phyloP scores from a whole-genome alignment of 1,284 basidiomycete species.

The Sporisorium reilianum region DNA sequence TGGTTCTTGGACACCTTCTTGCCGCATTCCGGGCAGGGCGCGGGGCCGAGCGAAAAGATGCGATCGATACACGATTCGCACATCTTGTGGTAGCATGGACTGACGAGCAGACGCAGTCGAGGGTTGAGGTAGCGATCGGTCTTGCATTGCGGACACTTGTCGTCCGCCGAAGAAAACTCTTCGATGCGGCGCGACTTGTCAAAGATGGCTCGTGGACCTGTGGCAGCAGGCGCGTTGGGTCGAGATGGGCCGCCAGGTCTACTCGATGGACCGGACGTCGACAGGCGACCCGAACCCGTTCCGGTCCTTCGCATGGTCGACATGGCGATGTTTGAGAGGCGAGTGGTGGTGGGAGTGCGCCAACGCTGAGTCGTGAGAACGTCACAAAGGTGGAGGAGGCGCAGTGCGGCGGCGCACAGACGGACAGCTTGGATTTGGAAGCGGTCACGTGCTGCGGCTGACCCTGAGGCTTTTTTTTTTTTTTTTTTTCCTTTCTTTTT shows the following conservation, averaged over 20 bases:
- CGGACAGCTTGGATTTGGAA: neutral
- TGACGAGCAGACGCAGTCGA: slow-evolving; percentile 90
- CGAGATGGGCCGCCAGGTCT: slow-evolving; percentile 42
- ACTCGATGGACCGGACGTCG: slow-evolving; percentile 12
- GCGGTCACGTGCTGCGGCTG: slow-evolving; percentile 1
- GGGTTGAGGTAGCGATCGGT: slow-evolving; percentile 96
- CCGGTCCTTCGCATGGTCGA: slow-evolving; percentile 37
- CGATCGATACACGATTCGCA: slow-evolving; percentile 84
- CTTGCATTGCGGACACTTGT: slow-evolving; percentile 97
- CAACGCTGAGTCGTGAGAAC: neutral
- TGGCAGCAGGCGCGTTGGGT: slow-evolving; percentile 18
- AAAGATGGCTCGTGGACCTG: slow-evolving; percentile 44
- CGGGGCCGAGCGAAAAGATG: slow-evolving; percentile 93
- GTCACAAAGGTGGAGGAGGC: neutral
- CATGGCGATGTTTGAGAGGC: slow-evolving; percentile 4
- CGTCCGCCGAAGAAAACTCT: slow-evolving; percentile 70
- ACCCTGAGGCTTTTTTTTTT: neutral
- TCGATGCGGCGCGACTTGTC: slow-evolving; percentile 59
- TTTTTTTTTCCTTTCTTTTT: neutral
- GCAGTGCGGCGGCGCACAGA: neutral
- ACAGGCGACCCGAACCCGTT: slow-evolving; percentile 22
- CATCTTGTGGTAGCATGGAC: slow-evolving; percentile 98
- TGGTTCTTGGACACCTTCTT: slow-evolving; percentile 91
- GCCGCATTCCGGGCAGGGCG: slow-evolving; percentile 92
- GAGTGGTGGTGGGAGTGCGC: neutral